Conservation (phyloP, 116 monocot genomes). For the Zostera marina region DNA sequence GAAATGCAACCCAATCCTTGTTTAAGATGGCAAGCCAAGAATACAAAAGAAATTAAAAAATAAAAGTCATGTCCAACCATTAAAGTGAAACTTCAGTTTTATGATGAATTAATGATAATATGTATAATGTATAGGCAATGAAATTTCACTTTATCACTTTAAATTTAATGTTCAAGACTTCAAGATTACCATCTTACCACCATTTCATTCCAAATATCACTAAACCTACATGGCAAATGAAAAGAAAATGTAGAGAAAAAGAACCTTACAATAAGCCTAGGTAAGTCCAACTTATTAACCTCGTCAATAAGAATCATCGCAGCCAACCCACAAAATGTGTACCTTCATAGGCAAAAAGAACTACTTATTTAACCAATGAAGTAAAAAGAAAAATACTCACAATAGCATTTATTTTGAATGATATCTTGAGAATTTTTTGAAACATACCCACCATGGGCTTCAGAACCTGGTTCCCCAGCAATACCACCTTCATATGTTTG, state of each 20-base stretch:
- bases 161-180: too few relatives aligned
- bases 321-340: conserved; percentile 97
- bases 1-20: conserved; percentile 82
- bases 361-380: background rate
- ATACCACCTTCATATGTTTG: conserved; percentile 99
- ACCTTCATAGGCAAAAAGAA: conserved; percentile 26
- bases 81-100: background rate
- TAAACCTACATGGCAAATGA: background rate
- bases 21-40: conserved; percentile 28
- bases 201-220: too few relatives aligned
- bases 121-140: too few relatives aligned
- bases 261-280: conserved; percentile 59
- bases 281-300: conserved; percentile 67
- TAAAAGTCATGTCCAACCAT: background rate
- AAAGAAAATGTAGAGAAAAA: background rate
- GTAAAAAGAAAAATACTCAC: background rate
- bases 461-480: conserved; percentile 91
- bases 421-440: conserved; percentile 5
- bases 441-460: conserved; percentile 99
- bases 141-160: too few relatives aligned
- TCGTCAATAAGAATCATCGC: conserved; percentile 81
- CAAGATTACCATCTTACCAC: too few relatives aligned
- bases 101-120: too few relatives aligned
- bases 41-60: background rate
- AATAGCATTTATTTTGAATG: background rate